Conservation (phyloP, 1,139 yeast species). For the Meyerozyma sp. region DNA sequence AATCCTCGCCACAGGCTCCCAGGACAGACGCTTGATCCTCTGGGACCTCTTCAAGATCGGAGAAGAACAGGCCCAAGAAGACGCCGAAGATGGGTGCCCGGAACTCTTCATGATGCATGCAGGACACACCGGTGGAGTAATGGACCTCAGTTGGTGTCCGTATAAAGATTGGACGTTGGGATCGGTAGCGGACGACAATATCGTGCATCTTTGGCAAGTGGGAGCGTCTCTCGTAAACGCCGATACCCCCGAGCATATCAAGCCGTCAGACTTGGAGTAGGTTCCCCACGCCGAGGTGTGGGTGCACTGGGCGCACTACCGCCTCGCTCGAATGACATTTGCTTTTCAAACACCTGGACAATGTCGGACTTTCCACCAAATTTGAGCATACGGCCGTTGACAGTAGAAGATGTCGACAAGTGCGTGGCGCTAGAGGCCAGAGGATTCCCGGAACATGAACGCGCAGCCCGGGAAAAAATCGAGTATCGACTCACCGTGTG, state of each 20-base stretch:
- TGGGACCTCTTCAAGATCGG: conserved; percentile 76
- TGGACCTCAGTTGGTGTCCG: conserved; percentile 68
- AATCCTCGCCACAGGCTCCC: conserved; percentile 66
- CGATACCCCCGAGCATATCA: conserved; percentile 20
- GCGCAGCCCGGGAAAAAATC: conserved; percentile 61
- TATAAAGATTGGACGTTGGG: conserved; percentile 70
- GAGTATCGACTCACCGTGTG: conserved; percentile 70
- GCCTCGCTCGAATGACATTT: conserved; percentile 1
- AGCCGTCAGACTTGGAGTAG: conserved; percentile 19
- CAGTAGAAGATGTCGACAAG: conserved; percentile 61
- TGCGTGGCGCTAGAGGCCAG: conserved; percentile 56
- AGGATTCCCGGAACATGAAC: conserved; percentile 65
- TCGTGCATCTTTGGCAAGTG: conserved; percentile 73
- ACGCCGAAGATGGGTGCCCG: conserved; percentile 77
- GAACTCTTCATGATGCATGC: conserved; percentile 84
- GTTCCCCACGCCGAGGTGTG: neutral
- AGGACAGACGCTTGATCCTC: conserved; percentile 63
- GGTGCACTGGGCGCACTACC: neutral
- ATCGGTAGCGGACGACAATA: conserved; percentile 71
- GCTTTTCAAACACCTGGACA: neutral
- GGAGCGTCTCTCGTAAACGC: conserved; percentile 44
- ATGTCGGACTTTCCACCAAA: conserved; percentile 42
- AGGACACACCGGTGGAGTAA: conserved; percentile 73
- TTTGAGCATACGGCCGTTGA: conserved; percentile 78
- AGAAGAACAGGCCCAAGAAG: conserved; percentile 75